These are phyloP conservation scores for Arthrobotrys iridis DNA, from an alignment of 2,329 filamentous ascomycete species.

Conservation along the genomic window DNA sequence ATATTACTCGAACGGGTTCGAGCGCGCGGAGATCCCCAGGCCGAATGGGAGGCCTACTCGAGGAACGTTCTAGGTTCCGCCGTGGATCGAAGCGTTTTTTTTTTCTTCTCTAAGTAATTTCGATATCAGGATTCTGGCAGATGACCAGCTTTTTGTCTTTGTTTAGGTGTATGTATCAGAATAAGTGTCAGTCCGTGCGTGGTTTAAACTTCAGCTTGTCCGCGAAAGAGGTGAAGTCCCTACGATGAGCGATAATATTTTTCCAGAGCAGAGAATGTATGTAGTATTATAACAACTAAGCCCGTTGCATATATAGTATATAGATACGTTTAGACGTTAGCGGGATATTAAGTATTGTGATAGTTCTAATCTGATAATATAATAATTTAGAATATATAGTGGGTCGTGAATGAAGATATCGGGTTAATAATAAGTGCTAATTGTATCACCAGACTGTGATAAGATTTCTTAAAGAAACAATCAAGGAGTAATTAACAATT, in stretches of 20 bases:
- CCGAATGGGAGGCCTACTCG: not conserved
- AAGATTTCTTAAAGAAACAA: constrained; percentile 29
- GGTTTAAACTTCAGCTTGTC: constrained; percentile 27
- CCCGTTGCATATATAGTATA: too few relatives aligned
- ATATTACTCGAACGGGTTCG: constrained; percentile 12
- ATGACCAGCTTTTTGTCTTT: constrained; percentile 32
- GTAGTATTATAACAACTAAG: too few relatives aligned
- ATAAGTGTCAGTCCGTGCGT: constrained; percentile 36
- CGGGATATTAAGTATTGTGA: too few relatives aligned
- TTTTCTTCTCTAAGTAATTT: constrained; percentile 15
- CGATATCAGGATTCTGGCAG: constrained; percentile 32
- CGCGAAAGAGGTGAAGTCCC: not conserved
- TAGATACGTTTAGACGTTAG: too few relatives aligned
- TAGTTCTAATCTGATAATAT: too few relatives aligned
- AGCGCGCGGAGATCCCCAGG: constrained; percentile 21
- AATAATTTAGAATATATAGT: not conserved
- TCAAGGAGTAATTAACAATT: constrained; percentile 12
- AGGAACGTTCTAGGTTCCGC: constrained; percentile 15
- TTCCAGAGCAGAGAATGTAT: too few relatives aligned
- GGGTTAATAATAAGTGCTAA: constrained; percentile 1
- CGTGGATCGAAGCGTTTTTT: not conserved
- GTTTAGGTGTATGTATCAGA: constrained; percentile 34
- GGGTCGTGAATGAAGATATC: not conserved
- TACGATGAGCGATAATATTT: not conserved
- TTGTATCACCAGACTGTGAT: constrained; percentile 45